Evolutionary conservation across 306 rosid genomes (phyloP), one percentile per base, ranked within the genome.

Genomic region (Potentilla sterilis): DNA sequence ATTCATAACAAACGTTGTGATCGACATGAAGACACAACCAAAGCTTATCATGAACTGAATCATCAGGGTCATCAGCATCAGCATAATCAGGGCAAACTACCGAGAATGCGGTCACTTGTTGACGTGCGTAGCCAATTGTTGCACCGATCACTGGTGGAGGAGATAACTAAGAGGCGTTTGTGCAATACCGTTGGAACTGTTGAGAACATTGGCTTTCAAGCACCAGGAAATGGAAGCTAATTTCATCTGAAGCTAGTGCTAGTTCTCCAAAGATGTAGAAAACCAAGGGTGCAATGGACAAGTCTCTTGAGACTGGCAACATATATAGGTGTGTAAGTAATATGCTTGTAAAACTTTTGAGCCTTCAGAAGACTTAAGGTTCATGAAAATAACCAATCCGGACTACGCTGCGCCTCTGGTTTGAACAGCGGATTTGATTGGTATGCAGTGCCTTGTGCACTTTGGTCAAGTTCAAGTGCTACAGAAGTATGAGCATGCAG

Each of bases 161-260:
- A 89, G 85, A 67, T 91, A 22, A 59, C 77, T 73, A 89, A 86
- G 83, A 87, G 88, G 70, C 75, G 93, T 42, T 47, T 86, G 83
- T 89, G 70, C 69, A 86, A 91, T 63, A 91, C 96, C 0, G 86
- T 91, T 18, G 94, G 86, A 1, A 85, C 91, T 34, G 70, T 91
- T 69, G 91, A 86, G 81, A 83, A 88, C 82, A 86, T 91, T 80
- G 97, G 92, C 19, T 93, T 85, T 75, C 87, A 81, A 19, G 76
- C 82, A 24, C 93, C 83, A 9, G 42, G 58, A 62, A 47, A 59
- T 44, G 4, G 37, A 7, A 64, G 18, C 32, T 44, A 58, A 61
- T 72, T 57, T 77, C 35, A 22, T 32, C 21, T 15, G 41, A 7
- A 24, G 41, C 19, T 64, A 48, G 34, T 61, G 67, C 24, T 63